Percentiles rank a stretch among this genome's conserved stretches.
phyloP scores from a whole-genome alignment of 805 yeast species.

The Myxozyma neotropica region DNA sequence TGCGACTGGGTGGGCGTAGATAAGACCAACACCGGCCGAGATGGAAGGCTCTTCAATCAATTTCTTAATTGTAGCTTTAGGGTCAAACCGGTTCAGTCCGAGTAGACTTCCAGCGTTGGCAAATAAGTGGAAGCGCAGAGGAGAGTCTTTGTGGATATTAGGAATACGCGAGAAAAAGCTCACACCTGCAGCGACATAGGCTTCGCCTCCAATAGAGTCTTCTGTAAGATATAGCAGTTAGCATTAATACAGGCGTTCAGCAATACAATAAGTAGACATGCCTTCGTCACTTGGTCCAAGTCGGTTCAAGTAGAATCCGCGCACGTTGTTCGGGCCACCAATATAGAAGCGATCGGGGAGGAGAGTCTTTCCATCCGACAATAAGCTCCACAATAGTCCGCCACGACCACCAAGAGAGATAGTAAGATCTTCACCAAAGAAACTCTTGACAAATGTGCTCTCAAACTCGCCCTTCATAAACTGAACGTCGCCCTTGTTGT shows the following conservation, averaged over 20 bases:
- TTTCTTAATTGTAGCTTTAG: slow-evolving; percentile 35
- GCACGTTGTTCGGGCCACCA: slow-evolving; percentile 75
- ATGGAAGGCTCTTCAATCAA: slow-evolving; percentile 51
- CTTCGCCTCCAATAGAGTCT: slow-evolving; percentile 70
- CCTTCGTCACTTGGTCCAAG: slow-evolving; percentile 60
- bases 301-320: slow-evolving; percentile 69
- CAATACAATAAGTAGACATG: background rate
- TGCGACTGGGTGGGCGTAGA: slow-evolving; percentile 65
- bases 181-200: slow-evolving; percentile 57
- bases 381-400: slow-evolving; percentile 56
- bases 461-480: slow-evolving; percentile 45
- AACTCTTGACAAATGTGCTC: slow-evolving; percentile 42
- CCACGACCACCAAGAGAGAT: slow-evolving; percentile 52
- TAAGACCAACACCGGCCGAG: slow-evolving; percentile 61
- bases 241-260: background rate
- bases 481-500: slow-evolving; percentile 36
- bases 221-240: slow-evolving; percentile 25
- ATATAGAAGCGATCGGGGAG: slow-evolving; percentile 78
- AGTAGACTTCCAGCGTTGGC: slow-evolving; percentile 64
- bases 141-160: slow-evolving; percentile 49
- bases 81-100: slow-evolving; percentile 35
- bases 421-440: slow-evolving; percentile 49
- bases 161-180: slow-evolving; percentile 67
- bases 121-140: slow-evolving; percentile 64
- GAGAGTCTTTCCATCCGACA: slow-evolving; percentile 51